These are phyloP conservation scores for Rhizophora mangle DNA, from an alignment of 345 rosid genomes.

Conservation along the genomic window DNA sequence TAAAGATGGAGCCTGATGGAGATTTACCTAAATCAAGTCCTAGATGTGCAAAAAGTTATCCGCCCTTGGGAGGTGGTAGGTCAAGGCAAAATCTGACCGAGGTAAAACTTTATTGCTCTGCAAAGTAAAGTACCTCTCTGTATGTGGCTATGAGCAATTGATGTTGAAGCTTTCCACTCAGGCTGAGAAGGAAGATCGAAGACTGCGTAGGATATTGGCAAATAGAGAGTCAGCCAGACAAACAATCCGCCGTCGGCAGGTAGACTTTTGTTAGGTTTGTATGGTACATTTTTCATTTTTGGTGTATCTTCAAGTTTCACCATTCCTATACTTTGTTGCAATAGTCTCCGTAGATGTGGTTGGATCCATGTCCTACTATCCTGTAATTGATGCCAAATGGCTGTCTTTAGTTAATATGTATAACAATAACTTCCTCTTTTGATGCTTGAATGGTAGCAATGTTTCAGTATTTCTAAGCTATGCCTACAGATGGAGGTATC, in stretches of 20 bases:
- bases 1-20: slow-evolving; percentile 25
- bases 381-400: too few relatives aligned
- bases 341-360: not conserved
- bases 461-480: too few relatives aligned
- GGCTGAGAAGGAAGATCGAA: slow-evolving; percentile 87
- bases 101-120: slow-evolving; percentile 37
- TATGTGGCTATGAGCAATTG: not conserved
- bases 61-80: slow-evolving; percentile 50
- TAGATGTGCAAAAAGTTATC: slow-evolving; percentile 24
- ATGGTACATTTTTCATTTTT: not conserved
- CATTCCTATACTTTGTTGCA: not conserved
- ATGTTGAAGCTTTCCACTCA: slow-evolving; percentile 21
- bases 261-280: slow-evolving; percentile 14
- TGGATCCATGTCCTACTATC: too few relatives aligned
- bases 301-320: not conserved
- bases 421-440: too few relatives aligned
- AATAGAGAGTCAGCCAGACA: slow-evolving; percentile 97
- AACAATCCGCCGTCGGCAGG: slow-evolving; percentile 91
- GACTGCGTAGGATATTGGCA: slow-evolving; percentile 75
- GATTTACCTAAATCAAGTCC: slow-evolving; percentile 33
- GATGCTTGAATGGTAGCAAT: too few relatives aligned
- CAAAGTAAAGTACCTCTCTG: not conserved
- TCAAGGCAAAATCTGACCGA: slow-evolving; percentile 69
- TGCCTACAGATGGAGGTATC: too few relatives aligned
- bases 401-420: too few relatives aligned